A percentile compares a stretch with the other conserved stretches of the same genome.
Evolutionary conservation across 2,329 filamentous ascomycete genomes (phyloP).

Genomic region (Xylaria sp.): DNA sequence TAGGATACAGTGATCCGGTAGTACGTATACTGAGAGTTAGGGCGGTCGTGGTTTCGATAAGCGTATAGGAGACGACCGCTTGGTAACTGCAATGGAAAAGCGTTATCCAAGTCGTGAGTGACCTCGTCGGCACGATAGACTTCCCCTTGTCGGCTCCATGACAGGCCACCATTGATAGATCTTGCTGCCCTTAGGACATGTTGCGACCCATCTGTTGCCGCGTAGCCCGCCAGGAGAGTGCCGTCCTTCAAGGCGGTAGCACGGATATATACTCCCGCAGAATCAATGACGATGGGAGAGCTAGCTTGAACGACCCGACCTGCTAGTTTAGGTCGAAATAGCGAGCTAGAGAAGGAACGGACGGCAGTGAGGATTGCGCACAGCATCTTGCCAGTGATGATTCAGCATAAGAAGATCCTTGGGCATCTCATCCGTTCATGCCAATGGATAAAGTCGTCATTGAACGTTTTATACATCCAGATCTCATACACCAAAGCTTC

Average conservation of each 20-base stretch:
- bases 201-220: conserved; percentile 31
- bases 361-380: neutral
- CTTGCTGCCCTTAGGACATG: conserved; percentile 35
- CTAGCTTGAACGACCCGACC: conserved; percentile 34
- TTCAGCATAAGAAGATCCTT: neutral
- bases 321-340: conserved; percentile 9
- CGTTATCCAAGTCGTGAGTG: conserved; percentile 43
- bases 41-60: conserved; percentile 45
- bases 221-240: conserved; percentile 41
- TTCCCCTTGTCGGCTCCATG: conserved; percentile 39
- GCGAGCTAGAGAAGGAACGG: neutral
- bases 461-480: conserved; percentile 15
- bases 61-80: conserved; percentile 46
- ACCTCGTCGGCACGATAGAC: conserved; percentile 33
- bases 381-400: conserved; percentile 7
- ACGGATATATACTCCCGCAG: conserved; percentile 40
- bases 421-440: neutral
- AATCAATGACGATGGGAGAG: conserved; percentile 36
- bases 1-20: conserved; percentile 51
- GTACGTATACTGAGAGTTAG: conserved; percentile 34
- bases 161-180: conserved; percentile 39
- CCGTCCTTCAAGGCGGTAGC: conserved; percentile 37
- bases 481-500: neutral
- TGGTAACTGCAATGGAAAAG: conserved; percentile 43
- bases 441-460: neutral